Base-by-base conservation (phyloP, 345 rosid species). In the Ceriops zippeliana region DNA sequence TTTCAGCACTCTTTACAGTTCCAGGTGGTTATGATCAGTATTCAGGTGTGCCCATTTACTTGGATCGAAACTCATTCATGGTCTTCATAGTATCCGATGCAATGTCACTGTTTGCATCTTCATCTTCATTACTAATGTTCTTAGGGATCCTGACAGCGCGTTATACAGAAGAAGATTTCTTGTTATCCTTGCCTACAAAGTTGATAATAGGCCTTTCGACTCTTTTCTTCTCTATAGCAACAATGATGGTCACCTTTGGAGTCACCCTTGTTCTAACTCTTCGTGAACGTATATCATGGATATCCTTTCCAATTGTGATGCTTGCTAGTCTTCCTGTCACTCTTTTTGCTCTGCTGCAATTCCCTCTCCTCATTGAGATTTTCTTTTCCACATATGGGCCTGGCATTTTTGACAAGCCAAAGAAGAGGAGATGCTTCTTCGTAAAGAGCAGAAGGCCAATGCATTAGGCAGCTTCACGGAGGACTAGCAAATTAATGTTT, bases 361-460 rank as follows among this genome's bases (percentile, higher is more conserved):
- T 89, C 67, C 96, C 96, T 58, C 52, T 89, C 5, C 82, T 89
- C 5, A 79, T 82, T 42, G 92, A 89, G 82, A 87, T 89, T 67
- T 86, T 86, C 74, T 42, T 59, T 26, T 78, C 89, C 11, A 89
- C 90, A 26, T 87, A 84, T 58, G 87, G 79, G 20, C 90, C 86
- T 65, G 87, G 78, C 26, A 82, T 89, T 66, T 86, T 88, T 54
- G 73, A 88, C 72, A 88, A 80, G 76, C 86, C 89, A 7, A 80
- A 68, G 75, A 80, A 78, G 52, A 37, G 66, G 67, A 4, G 70
- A 52, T 46, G 51, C 19, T 59, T 37, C 58, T 52, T 28, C 30
- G 22, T 5, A 7, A 21, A 21, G 30, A 56, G 59, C 16, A 24
- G 59, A 42, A 42, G 49, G 49, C 49, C 2, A 42, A 0, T 42